Evolutionary conservation across 73 alveolate species (phyloP).

Genomic region (Symbiodinium pilosum): DNA sequence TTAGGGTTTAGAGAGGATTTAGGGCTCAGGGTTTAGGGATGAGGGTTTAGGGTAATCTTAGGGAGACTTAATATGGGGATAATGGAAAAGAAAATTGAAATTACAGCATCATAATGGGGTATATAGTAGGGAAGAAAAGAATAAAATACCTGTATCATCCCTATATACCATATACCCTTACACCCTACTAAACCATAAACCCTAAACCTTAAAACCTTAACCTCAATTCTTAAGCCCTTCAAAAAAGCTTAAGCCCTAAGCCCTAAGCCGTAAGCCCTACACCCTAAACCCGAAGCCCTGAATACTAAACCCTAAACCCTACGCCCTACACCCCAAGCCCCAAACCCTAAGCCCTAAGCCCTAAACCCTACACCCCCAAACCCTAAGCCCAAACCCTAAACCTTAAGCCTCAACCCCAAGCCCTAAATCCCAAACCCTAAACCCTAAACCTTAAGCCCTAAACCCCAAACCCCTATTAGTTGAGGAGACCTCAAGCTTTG

Average conservation of each 20-base stretch:
- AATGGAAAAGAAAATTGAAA: background rate
- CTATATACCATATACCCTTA: background rate
- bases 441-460: background rate
- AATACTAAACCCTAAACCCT: background rate
- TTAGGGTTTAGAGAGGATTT: too few species aligned
- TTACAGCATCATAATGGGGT: background rate
- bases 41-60: too few species aligned
- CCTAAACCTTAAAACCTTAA: background rate
- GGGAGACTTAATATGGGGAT: too few species aligned
- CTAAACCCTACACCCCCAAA: background rate
- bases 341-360: background rate
- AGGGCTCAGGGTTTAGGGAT: too few species aligned
- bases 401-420: background rate
- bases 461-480: background rate
- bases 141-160: background rate
- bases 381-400: too few species aligned
- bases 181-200: background rate
- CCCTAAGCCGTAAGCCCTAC: too few species aligned
- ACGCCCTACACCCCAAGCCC: background rate
- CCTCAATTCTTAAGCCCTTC: too few species aligned
- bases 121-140: too few species aligned
- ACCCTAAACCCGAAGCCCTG: too few species aligned
- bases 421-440: background rate
- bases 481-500: conserved; percentile 22
- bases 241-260: background rate